phyloP scores from a whole-genome alignment of 2,329 filamentous ascomycete genomes.

The Geosmithia morbida region DNA sequence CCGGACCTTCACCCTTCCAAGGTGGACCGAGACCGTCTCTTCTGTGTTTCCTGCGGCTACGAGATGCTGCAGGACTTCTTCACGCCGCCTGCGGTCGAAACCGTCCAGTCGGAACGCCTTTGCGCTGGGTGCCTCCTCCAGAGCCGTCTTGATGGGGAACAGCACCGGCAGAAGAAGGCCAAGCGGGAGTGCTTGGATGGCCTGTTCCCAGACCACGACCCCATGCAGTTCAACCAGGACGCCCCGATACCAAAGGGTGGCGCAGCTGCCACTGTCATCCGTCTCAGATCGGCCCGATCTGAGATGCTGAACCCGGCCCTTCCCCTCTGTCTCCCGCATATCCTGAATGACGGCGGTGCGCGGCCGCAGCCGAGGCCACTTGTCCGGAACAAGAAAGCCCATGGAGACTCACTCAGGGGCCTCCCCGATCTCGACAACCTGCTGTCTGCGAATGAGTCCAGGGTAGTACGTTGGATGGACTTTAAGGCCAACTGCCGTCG shows the following conservation, averaged over 20 bases:
- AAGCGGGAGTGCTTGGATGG: constrained; percentile 6
- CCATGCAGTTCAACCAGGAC: constrained; percentile 12
- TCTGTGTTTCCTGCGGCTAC: constrained; percentile 20
- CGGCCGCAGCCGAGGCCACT: not conserved
- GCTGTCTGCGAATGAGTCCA: not conserved
- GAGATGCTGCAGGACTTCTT: constrained; percentile 17
- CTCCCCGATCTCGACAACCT: constrained; percentile 12
- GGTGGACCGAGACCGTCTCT: constrained; percentile 10
- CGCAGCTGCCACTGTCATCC: not conserved
- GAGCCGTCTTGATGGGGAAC: constrained; percentile 12
- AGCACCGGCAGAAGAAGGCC: constrained; percentile 11
- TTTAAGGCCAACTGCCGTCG: not conserved
- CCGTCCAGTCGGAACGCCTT: constrained; percentile 5
- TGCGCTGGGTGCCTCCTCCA: constrained; percentile 17
- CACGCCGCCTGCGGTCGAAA: not conserved
- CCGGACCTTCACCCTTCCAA: constrained; percentile 5
- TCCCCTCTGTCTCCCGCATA: not conserved
- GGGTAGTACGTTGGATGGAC: not conserved
- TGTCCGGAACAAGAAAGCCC: constrained; percentile 7
- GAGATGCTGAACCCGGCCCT: not conserved
- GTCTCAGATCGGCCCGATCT: not conserved
- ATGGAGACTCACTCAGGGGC: constrained; percentile 13
- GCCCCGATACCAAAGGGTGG: constrained; percentile 9
- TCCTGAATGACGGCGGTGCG: not conserved
- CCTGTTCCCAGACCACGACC: constrained; percentile 13